These are phyloP conservation scores for Exophiala mesophila DNA, from an alignment of 2,329 filamentous ascomycete genomes.

Conservation along the genomic window DNA sequence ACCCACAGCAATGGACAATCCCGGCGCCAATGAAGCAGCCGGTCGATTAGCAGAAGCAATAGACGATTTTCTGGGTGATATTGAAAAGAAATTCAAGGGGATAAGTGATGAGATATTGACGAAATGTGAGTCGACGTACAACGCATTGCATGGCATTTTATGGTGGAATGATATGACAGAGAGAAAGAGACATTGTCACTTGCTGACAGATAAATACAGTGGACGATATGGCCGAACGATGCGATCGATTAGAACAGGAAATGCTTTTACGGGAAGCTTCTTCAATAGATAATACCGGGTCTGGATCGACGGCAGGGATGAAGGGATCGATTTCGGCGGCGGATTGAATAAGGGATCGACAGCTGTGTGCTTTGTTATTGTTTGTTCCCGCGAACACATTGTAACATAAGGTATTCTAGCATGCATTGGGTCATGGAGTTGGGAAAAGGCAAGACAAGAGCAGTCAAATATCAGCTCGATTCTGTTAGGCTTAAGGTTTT, in stretches of 20 bases:
- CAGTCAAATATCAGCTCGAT: no score
- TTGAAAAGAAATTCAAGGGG: conserved; percentile 29
- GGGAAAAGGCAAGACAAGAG: no score
- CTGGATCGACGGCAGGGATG: conserved; percentile 10
- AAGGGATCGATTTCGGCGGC: no score
- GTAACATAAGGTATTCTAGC: no score
- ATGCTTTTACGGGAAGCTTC: conserved; percentile 23
- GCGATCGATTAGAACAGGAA: conserved; percentile 28
- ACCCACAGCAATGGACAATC: conserved; percentile 4
- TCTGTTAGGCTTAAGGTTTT: no score
- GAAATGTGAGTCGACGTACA: conserved; percentile 17
- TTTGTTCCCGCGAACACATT: no score
- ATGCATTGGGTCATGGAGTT: no score
- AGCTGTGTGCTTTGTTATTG: no score
- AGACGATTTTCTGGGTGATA: conserved; percentile 28
- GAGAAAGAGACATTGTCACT: background rate
- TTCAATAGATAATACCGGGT: conserved; percentile 11
- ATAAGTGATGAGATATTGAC: conserved; percentile 29
- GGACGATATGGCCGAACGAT: conserved; percentile 29
- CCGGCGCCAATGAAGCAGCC: conserved; percentile 19
- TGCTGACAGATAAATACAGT: conserved; percentile 12
- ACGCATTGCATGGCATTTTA: background rate
- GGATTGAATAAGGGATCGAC: no score
- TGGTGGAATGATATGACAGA: background rate
- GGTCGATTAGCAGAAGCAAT: conserved; percentile 26